Conservation (phyloP, 1,139 yeast genomes). For the Wickerhamiella pararugosa region DNA sequence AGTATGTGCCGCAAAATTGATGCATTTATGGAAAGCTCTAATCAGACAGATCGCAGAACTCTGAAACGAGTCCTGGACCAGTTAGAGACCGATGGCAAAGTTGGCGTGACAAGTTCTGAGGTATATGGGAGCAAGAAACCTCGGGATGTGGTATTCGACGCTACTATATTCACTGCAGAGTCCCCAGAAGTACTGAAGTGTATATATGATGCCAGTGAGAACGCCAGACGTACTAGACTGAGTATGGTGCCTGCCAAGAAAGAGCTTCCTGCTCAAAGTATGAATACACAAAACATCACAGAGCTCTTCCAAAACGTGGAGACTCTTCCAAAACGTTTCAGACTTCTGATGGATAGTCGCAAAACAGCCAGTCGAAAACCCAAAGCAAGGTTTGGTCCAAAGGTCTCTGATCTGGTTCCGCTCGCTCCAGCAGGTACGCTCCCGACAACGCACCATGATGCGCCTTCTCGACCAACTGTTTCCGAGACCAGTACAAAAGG, state of each 20-base stretch:
- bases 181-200: no score
- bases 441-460: background rate
- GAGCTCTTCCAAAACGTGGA: background rate
- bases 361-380: background rate
- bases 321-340: constrained; percentile 2
- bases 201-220: no score
- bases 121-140: constrained; percentile 4
- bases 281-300: background rate
- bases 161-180: background rate
- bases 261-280: background rate
- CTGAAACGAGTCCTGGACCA: constrained; percentile 6
- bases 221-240: no score
- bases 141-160: no score
- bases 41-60: constrained; percentile 13
- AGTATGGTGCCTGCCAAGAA: background rate
- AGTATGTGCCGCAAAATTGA: constrained; percentile 8
- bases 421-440: background rate
- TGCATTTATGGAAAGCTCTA: constrained; percentile 3
- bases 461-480: background rate
- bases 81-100: constrained; percentile 4
- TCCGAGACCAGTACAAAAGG: background rate
- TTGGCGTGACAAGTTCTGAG: constrained; percentile 2
- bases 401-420: background rate
- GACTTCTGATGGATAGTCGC: background rate
- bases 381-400: constrained; percentile 2